Evolutionary conservation across 2,329 filamentous ascomycete species (phyloP).

Genomic region (Paecilomyces variotii): DNA sequence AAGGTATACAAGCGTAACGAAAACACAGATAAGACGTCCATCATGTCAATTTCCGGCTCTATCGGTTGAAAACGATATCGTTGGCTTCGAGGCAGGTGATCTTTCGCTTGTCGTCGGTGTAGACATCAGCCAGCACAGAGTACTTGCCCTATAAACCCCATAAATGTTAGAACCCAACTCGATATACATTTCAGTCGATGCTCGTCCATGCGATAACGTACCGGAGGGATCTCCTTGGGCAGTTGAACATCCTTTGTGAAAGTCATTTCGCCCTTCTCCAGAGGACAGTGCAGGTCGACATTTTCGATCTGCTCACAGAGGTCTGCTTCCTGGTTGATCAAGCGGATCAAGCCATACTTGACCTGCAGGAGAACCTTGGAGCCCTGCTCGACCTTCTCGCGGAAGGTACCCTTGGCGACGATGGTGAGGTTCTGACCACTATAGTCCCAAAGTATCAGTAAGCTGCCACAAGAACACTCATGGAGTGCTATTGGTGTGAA

Average conservation of each 20-base stretch:
- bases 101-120: slow-evolving; percentile 60
- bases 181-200: slow-evolving; percentile 1
- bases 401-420: slow-evolving; percentile 67
- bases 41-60: neutral
- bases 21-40: neutral
- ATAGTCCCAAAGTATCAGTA: slow-evolving; percentile 11
- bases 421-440: slow-evolving; percentile 76
- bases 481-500: too few relatives aligned
- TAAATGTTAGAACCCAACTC: neutral
- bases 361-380: slow-evolving; percentile 77
- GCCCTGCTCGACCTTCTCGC: slow-evolving; percentile 63
- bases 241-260: slow-evolving; percentile 78
- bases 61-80: slow-evolving; percentile 23
- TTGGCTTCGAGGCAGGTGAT: slow-evolving; percentile 79
- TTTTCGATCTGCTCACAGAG: slow-evolving; percentile 85
- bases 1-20: neutral
- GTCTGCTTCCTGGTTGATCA: slow-evolving; percentile 73
- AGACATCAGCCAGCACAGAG: slow-evolving; percentile 79
- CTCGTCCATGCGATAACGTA: slow-evolving; percentile 43
- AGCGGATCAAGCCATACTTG: slow-evolving; percentile 87
- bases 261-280: slow-evolving; percentile 66
- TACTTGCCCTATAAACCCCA: slow-evolving; percentile 64
- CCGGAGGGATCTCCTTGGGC: slow-evolving; percentile 78
- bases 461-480: slow-evolving; percentile 6
- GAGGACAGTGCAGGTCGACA: slow-evolving; percentile 80